Base-by-base conservation (phyloP, 1,284 basidiomycete genomes). In the Papiliotrema fonsecae region DNA sequence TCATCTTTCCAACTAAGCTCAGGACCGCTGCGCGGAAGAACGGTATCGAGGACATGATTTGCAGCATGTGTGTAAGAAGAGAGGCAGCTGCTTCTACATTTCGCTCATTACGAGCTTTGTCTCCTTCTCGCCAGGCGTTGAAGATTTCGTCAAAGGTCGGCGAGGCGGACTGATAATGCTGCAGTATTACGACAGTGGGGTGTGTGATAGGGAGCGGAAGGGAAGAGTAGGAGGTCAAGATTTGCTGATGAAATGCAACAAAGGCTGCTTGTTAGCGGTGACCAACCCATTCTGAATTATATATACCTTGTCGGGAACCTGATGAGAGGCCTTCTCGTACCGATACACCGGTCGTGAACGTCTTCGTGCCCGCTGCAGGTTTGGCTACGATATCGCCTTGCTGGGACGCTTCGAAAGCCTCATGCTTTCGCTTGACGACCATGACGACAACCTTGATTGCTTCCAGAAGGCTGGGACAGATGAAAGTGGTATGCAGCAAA, bases 111-210 rank as follows among this genome's bases (percentile, higher is more conserved):
- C 66, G 66, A 9, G 51, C 51, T 55, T 65, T 62, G 26, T 67
- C 58, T 9, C 67, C 70, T 1, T 64, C 50, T 40, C 67, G 61
- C 74, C 74, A 75, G 3, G 63, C 60, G 34, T 60, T 57, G 47
- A 74, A 73, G 43, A 75, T 58, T 50, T 75, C 74, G 14, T 71
- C 69, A 7, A 61, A 63, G 2, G 60, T 64, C 1, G 74, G 70
- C 5, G 69, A 72, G 14, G 62, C 52, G 37, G 71, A 67, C 22
- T 74, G 61, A 50, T 74, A 75, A 44, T 75, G 69, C 51, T 74
- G 71, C 2, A 72, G 53, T 37, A 75, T 63, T 21, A 69, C 56
- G n/a, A 75, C 67, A 2, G 66, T 64, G 0, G 67, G 60, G 47
- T 75, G 65, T 5, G 61, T 62, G 48, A 74, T 70, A 2, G 69